Percentiles rank a stretch among this genome's conserved stretches.
These are phyloP conservation scores for Seiridium unicorne DNA, from an alignment of 2,329 filamentous ascomycete species.

Conservation along the genomic window DNA sequence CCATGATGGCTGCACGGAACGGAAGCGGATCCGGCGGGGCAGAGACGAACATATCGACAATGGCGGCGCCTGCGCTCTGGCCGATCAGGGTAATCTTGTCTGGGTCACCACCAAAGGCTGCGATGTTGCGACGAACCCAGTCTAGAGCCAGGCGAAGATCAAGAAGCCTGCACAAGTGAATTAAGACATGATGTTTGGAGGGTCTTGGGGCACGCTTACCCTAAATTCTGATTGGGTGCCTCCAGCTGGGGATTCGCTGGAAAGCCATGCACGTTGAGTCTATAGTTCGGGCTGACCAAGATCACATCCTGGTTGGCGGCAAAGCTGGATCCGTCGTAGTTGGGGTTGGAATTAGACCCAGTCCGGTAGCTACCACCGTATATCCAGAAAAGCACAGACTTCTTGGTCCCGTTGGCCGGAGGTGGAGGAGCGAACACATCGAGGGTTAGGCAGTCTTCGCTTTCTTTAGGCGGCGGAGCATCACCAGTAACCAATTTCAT, in stretches of 20 bases:
- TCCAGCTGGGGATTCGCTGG: background rate
- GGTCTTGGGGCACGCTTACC: background rate
- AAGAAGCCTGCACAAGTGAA: background rate
- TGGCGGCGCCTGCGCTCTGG: constrained; percentile 5
- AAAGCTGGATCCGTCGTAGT: constrained; percentile 7
- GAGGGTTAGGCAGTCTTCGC: constrained; percentile 3
- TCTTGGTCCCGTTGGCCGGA: background rate
- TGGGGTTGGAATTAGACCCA: background rate
- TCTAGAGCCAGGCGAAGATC: constrained; percentile 1
- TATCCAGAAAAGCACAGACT: constrained; percentile 3
- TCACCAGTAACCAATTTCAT: background rate
- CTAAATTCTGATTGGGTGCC: constrained; percentile 1
- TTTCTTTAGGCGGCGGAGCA: background rate
- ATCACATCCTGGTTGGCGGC: constrained; percentile 4
- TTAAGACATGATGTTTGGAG: background rate
- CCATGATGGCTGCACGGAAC: constrained; percentile 6
- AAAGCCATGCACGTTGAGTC: constrained; percentile 1
- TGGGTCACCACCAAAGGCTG: constrained; percentile 1
- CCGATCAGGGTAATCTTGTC: constrained; percentile 4
- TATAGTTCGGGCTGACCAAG: background rate
- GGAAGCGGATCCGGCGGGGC: background rate
- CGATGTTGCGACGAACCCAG: background rate
- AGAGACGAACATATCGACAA: constrained; percentile 5
- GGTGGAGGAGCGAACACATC: constrained; percentile 3
- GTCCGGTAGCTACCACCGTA: constrained; percentile 4